Base-by-base conservation (phyloP, 768 basidiomycete genomes). In the Aureoboletus auriporus region DNA sequence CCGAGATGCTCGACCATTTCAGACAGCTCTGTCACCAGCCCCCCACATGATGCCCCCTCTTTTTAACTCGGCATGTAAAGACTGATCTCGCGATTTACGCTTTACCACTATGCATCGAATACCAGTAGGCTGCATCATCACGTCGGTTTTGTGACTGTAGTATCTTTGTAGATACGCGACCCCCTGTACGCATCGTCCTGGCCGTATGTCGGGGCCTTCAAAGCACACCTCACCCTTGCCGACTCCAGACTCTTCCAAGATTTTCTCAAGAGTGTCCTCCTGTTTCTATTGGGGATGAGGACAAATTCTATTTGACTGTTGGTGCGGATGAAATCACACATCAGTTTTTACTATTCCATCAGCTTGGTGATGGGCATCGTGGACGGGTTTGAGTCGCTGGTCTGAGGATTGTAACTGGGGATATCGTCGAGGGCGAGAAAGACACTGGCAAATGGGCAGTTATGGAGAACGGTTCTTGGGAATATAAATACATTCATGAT, bases 1-100 rank as follows among this genome's bases (percentile, higher is more conserved):
- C 93, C 9, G 95, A 98, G 65, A 97, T 97, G 89, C 98, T 99
- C 54, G 95, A 97, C 62, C 89, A 98, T 63, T 98, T 97, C 74
- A 75, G 96, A 28, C n/a, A n/a, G n/a, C n/a, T n/a, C n/a, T n/a
- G n/a, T n/a, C n/a, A n/a, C n/a, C n/a, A n/a, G n/a, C n/a, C n/a
- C 6, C 1, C 20, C 20, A 23, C 20, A 23, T 23, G 20, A 23
- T 23, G 20, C 20, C 20, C 20, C 4, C 20, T 23, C 4, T 2
- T 23, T 23, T 23, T 23, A 23, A 23, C 4, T 23, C 4, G 20
- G 35, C 26, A 3, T 28, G 36, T 14, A 5, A 53, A 93, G 84
- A 75, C 89, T 8, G 94, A 97, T 60, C 75, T 92, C 23, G 59
- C 83, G 27, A 88, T 90, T 35, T 97, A 96, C 56, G 77, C 87